These are phyloP conservation scores for Pseudogymnoascus sp. DNA, from an alignment of 2,329 filamentous ascomycete genomes.

Conservation along the genomic window DNA sequence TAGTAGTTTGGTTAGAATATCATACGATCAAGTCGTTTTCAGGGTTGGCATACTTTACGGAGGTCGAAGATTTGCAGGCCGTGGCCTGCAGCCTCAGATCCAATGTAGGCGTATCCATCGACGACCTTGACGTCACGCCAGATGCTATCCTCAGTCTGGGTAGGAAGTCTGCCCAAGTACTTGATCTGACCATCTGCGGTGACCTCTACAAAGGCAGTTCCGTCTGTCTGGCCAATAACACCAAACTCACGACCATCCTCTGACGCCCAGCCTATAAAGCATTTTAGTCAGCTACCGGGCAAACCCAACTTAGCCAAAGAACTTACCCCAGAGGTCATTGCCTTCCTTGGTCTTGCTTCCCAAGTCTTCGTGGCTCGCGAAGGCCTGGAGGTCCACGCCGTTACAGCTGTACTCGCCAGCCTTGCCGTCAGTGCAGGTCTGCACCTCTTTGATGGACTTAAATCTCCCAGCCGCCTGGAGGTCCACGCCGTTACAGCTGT, in stretches of 20 bases:
- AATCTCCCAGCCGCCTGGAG: slow-evolving; percentile 38
- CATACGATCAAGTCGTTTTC: neutral
- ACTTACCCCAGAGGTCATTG: neutral
- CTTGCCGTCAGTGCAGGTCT: neutral
- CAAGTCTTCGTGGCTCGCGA: slow-evolving; percentile 46
- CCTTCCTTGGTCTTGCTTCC: slow-evolving; percentile 38
- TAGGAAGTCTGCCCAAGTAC: slow-evolving; percentile 33
- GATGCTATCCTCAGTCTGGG: slow-evolving; percentile 9
- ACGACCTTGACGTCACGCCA: slow-evolving; percentile 35
- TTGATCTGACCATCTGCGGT: slow-evolving; percentile 36
- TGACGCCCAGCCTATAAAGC: slow-evolving; percentile 38
- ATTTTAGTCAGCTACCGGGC: slow-evolving; percentile 26
- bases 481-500: slow-evolving; percentile 34
- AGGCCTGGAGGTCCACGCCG: slow-evolving; percentile 47
- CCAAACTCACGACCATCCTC: slow-evolving; percentile 42
- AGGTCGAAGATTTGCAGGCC: slow-evolving; percentile 50
- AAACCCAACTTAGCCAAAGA: neutral
- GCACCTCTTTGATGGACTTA: neutral
- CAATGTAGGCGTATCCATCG: slow-evolving; percentile 33
- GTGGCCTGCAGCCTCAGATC: slow-evolving; percentile 38
- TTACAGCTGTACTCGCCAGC: slow-evolving; percentile 7
- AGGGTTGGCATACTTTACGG: slow-evolving; percentile 35
- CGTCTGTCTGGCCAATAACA: slow-evolving; percentile 42
- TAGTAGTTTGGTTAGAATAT: neutral
- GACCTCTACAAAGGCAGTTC: slow-evolving; percentile 44